Evolutionary conservation across 2,329 filamentous ascomycete species (phyloP).

Genomic region (Alternaria conjuncta): DNA sequence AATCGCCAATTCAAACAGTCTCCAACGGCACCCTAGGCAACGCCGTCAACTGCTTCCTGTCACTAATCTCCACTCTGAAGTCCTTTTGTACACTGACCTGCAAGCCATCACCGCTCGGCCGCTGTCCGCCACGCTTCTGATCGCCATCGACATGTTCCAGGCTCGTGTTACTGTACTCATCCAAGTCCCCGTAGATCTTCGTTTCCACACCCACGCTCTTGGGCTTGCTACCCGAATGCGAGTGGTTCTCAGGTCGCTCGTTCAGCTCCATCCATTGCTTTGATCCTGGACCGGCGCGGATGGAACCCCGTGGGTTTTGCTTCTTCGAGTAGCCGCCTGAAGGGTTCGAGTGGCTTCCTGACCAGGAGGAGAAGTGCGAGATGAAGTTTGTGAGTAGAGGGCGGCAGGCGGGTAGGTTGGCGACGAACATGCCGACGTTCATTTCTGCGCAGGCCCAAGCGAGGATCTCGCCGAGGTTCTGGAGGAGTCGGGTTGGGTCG

Average conservation of each 20-base stretch:
- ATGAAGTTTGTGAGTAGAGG: conserved; percentile 7
- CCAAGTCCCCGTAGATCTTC: conserved; percentile 6
- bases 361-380: conserved; percentile 6
- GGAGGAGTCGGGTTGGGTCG: neutral
- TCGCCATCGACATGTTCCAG: neutral
- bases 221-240: neutral
- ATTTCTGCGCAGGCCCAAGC: conserved; percentile 12
- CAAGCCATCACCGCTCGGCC: neutral
- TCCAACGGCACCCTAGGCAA: neutral
- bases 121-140: neutral
- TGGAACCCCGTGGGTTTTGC: neutral
- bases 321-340: neutral
- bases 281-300: neutral
- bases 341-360: neutral
- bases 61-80: conserved; percentile 3
- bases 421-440: conserved; percentile 15
- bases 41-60: neutral
- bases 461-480: conserved; percentile 8
- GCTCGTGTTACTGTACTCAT: neutral
- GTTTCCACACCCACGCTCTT: neutral
- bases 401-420: conserved; percentile 10
- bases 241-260: neutral
- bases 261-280: conserved; percentile 7
- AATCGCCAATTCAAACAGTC: neutral
- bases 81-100: conserved; percentile 7